A percentile compares a stretch with the other conserved stretches of the same genome.
These are phyloP conservation scores for Talaromyces piceae DNA, from an alignment of 2,329 filamentous ascomycete species.

Conservation along the genomic window DNA sequence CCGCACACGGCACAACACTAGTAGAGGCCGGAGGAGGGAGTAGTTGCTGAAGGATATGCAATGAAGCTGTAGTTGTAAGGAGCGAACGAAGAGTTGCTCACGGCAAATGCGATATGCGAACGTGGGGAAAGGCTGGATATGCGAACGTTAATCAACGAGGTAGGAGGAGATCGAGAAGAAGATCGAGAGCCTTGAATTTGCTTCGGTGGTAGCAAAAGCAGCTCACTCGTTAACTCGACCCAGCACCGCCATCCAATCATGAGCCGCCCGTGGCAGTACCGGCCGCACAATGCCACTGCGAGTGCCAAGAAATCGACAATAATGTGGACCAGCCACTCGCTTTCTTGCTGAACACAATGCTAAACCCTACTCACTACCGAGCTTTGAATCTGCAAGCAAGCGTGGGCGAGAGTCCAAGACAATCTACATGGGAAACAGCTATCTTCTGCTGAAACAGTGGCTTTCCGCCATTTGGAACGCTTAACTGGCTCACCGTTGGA, in stretches of 20 bases:
- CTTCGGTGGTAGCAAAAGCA: constrained; percentile 1
- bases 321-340: constrained; percentile 9
- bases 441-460: background rate
- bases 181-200: constrained; percentile 8
- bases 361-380: background rate
- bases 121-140: background rate
- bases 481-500: background rate
- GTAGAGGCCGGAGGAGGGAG: constrained; percentile 5
- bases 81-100: constrained; percentile 4
- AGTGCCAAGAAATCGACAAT: constrained; percentile 1
- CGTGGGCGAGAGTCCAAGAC: background rate
- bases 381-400: background rate
- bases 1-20: constrained; percentile 13
- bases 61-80: constrained; percentile 10
- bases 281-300: constrained; percentile 5
- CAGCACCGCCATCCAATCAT: constrained; percentile 1
- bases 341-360: background rate
- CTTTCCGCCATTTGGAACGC: background rate
- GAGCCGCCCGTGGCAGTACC: constrained; percentile 3
- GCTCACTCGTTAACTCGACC: background rate
- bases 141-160: constrained; percentile 5
- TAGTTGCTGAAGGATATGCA: constrained; percentile 6
- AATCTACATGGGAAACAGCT: background rate
- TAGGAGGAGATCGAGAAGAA: constrained; percentile 10
- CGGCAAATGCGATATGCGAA: constrained; percentile 7